phyloP scores from a whole-genome alignment of 768 basidiomycete genomes.

The Kwoniella sp. region DNA sequence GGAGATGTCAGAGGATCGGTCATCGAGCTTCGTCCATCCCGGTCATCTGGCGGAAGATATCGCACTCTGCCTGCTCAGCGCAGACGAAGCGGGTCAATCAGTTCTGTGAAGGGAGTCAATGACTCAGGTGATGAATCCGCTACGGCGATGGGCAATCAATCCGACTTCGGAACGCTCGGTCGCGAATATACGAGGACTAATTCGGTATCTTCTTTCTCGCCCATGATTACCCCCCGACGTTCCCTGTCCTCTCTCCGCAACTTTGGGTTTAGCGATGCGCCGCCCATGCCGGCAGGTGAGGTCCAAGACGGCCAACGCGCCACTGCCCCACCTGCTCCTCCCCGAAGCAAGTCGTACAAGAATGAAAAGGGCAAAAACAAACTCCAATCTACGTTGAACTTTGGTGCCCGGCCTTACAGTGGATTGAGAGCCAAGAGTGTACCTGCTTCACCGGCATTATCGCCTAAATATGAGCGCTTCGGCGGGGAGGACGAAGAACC shows the following conservation, averaged over 20 bases:
- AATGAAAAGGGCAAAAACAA: constrained; percentile 14
- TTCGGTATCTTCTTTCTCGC: constrained; percentile 13
- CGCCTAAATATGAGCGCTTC: constrained; percentile 9
- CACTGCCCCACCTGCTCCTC: neutral
- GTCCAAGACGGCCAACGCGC: neutral
- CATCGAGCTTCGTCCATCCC: constrained; percentile 33
- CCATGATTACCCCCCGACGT: constrained; percentile 17
- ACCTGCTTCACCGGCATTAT: constrained; percentile 31
- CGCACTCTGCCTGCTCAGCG: constrained; percentile 5
- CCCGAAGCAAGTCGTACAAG: constrained; percentile 8
- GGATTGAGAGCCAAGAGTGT: constrained; percentile 16
- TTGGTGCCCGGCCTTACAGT: constrained; percentile 6
- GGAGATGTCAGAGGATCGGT: constrained; percentile 42
- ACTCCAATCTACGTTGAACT: constrained; percentile 14
- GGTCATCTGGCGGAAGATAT: constrained; percentile 13
- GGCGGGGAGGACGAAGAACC: neutral
- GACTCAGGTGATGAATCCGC: constrained; percentile 33
- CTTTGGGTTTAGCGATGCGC: neutral
- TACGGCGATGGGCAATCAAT: constrained; percentile 20
- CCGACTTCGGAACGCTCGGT: constrained; percentile 43
- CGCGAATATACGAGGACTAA: constrained; percentile 15
- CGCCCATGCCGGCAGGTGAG: neutral
- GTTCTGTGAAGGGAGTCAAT: neutral
- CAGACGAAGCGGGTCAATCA: constrained; percentile 10
- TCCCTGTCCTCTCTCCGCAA: constrained; percentile 9